phyloP scores from a whole-genome alignment of 2,329 filamentous ascomycete genomes.

The Eurotiales sp. region DNA sequence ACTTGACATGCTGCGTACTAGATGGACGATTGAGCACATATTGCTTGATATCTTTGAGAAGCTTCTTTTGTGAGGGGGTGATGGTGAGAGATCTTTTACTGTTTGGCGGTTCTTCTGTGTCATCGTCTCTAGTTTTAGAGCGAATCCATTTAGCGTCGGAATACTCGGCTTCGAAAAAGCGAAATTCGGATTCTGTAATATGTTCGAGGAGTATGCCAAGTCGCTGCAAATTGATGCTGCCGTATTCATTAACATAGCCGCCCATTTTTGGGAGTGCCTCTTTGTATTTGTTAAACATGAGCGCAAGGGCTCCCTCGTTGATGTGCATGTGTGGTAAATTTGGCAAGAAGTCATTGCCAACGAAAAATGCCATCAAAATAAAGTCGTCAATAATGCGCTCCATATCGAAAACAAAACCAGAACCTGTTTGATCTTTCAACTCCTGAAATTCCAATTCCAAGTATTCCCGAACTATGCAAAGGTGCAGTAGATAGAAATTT shows the following conservation, averaged over 20 bases:
- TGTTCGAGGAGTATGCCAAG: constrained; percentile 75
- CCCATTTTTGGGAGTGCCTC: constrained; percentile 78
- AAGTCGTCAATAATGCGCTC: constrained; percentile 98
- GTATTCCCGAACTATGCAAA: constrained; percentile 97
- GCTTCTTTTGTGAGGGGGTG: constrained; percentile 72
- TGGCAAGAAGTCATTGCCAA: constrained; percentile 97
- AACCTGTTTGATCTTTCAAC: constrained; percentile 66
- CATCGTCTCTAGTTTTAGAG: constrained; percentile 71
- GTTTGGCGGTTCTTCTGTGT: constrained; percentile 58
- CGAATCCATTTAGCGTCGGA: constrained; percentile 89
- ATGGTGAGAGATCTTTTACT: constrained; percentile 65
- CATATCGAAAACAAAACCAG: constrained; percentile 82
- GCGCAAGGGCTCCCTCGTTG: constrained; percentile 91
- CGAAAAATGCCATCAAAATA: constrained; percentile 98
- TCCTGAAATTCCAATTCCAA: constrained; percentile 96
- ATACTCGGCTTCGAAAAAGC: constrained; percentile 89
- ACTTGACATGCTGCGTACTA: constrained; percentile 41
- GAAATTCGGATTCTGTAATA: constrained; percentile 80
- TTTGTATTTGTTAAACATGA: constrained; percentile 98
- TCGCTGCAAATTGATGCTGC: constrained; percentile 82
- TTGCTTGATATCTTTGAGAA: constrained; percentile 78
- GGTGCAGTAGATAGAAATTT: constrained; percentile 95
- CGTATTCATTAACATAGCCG: constrained; percentile 94
- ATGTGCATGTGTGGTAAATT: constrained; percentile 96
- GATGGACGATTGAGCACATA: constrained; percentile 70